Evolutionary conservation across 495 filamentous ascomycete species (phyloP).

Genomic region (Penicillium longicatenatum): DNA sequence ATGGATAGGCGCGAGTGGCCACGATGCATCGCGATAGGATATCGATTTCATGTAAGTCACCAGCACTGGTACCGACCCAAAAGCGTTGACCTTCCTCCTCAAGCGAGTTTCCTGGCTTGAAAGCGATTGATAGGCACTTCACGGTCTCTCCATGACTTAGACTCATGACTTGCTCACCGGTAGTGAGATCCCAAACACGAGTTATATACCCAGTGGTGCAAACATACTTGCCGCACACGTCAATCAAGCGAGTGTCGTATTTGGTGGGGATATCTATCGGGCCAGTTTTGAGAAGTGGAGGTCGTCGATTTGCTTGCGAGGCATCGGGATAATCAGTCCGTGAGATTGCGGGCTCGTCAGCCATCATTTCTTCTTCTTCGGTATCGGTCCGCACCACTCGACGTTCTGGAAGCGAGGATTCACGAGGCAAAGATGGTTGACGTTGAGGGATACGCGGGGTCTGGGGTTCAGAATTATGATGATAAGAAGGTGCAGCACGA

Average conservation of each 20-base stretch:
- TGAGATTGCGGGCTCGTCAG: constrained; percentile 33
- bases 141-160: constrained; percentile 75
- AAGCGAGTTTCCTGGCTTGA: constrained; percentile 74
- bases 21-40: constrained; percentile 68
- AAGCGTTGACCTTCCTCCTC: constrained; percentile 78
- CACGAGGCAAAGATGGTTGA: constrained; percentile 37
- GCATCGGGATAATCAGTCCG: constrained; percentile 76
- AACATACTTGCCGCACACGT: constrained; percentile 82
- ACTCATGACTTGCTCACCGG: constrained; percentile 79
- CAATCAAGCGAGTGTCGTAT: constrained; percentile 80
- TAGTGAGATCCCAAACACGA: constrained; percentile 80
- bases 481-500: constrained; percentile 18
- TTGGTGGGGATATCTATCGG: constrained; percentile 76
- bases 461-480: constrained; percentile 13
- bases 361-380: constrained; percentile 32
- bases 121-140: constrained; percentile 76
- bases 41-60: constrained; percentile 88
- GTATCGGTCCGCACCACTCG: constrained; percentile 28
- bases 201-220: constrained; percentile 85
- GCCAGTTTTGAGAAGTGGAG: constrained; percentile 70
- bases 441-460: constrained; percentile 19
- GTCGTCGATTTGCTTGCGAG: constrained; percentile 80
- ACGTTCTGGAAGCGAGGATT: constrained; percentile 28
- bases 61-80: constrained; percentile 89
- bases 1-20: constrained; percentile 69